Evolutionary conservation across 371 early-diverging fungal genomes (phyloP).

Genomic region (Apophysomyces trapeziformis): DNA sequence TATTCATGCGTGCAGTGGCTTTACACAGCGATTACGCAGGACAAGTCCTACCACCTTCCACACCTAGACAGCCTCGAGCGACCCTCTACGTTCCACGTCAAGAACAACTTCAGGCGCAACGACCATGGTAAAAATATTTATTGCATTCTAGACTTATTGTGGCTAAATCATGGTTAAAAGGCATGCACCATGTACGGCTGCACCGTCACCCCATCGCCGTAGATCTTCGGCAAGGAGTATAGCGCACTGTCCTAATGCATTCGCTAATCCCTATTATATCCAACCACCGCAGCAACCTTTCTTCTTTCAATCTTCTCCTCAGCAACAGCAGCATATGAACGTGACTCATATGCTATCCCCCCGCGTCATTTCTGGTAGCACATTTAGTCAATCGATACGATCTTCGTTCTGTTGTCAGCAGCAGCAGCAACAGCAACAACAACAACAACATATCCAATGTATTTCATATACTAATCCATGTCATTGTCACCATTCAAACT

Average conservation of each 20-base stretch:
- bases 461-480: constrained; percentile 5
- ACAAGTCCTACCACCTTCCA: constrained; percentile 17
- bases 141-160: background rate
- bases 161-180: background rate
- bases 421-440: constrained; percentile 1
- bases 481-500: constrained; percentile 1
- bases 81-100: constrained; percentile 12
- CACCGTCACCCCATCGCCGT: constrained; percentile 6
- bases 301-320: background rate
- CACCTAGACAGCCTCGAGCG: constrained; percentile 15
- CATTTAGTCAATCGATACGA: background rate
- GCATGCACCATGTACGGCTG: background rate
- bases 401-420: constrained; percentile 5
- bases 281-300: background rate
- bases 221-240: background rate
- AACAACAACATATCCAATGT: constrained; percentile 1
- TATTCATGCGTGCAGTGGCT: constrained; percentile 39
- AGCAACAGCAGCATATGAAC: constrained; percentile 16
- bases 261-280: background rate
- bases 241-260: constrained; percentile 1
- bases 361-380: constrained; percentile 14
- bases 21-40: constrained; percentile 17
- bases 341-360: constrained; percentile 23
- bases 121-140: background rate
- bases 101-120: background rate